Evolutionary conservation across 495 filamentous ascomycete genomes (phyloP).

Genomic region (Astrothelium macrocarpum): DNA sequence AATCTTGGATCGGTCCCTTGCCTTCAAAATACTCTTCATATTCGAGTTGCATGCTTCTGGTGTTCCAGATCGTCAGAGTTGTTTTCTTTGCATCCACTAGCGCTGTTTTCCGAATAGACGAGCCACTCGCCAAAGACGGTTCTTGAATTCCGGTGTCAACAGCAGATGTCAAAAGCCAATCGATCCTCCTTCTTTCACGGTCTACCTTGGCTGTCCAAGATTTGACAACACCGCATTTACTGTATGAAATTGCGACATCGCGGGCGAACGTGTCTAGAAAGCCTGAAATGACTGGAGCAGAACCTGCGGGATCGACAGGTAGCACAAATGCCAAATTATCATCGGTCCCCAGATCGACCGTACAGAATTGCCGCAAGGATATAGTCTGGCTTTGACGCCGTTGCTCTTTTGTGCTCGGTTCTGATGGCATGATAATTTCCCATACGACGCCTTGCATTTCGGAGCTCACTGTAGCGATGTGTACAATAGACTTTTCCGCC

Average conservation of each 20-base stretch:
- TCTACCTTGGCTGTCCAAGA: slow-evolving; percentile 83
- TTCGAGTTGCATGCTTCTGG: slow-evolving; percentile 70
- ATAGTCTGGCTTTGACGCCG: slow-evolving; percentile 16
- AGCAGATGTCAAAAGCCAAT: slow-evolving; percentile 77
- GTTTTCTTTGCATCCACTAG: slow-evolving; percentile 64
- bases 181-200: slow-evolving; percentile 42
- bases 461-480: slow-evolving; percentile 75
- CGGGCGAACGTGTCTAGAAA: slow-evolving; percentile 82
- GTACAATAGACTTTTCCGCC: slow-evolving; percentile 38
- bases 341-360: slow-evolving; percentile 58
- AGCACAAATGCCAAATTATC: slow-evolving; percentile 75
- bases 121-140: slow-evolving; percentile 73
- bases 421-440: slow-evolving; percentile 54
- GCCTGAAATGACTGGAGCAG: slow-evolving; percentile 57
- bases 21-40: slow-evolving; percentile 63
- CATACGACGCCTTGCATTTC: slow-evolving; percentile 79
- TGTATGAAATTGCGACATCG: slow-evolving; percentile 84
- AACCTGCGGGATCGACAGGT: slow-evolving; percentile 83
- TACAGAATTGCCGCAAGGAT: slow-evolving; percentile 56
- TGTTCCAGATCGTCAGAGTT: slow-evolving; percentile 89
- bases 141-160: slow-evolving; percentile 70
- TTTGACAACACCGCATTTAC: slow-evolving; percentile 59
- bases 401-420: not conserved
- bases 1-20: slow-evolving; percentile 68
- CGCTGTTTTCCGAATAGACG: slow-evolving; percentile 77